Evolutionary conservation across 1,139 yeast genomes (phyloP).

Genomic region (Hansenula anomala): DNA sequence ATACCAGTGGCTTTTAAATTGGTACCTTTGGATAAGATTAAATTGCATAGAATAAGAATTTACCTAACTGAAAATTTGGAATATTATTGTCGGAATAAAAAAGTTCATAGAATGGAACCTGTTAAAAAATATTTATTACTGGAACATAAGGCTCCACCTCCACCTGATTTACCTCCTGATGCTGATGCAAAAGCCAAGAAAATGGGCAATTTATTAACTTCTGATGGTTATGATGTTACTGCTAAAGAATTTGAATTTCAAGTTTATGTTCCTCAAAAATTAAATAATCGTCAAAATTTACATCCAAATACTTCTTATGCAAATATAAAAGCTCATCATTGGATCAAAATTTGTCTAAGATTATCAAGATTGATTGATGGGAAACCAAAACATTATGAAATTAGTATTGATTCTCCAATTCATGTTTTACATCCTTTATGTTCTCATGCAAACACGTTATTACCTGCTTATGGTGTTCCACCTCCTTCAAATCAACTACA

Average conservation of each 20-base stretch:
- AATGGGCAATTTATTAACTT: slow-evolving; percentile 34
- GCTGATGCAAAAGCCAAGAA: slow-evolving; percentile 31
- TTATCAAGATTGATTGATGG: slow-evolving; percentile 58
- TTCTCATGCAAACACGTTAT: slow-evolving; percentile 67
- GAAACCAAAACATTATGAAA: slow-evolving; percentile 83
- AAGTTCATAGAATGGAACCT: slow-evolving; percentile 91
- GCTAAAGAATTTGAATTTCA: slow-evolving; percentile 77
- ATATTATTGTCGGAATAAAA: slow-evolving; percentile 78
- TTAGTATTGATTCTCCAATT: slow-evolving; percentile 87
- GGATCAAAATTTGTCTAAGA: slow-evolving; percentile 85
- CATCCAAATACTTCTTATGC: slow-evolving; percentile 83
- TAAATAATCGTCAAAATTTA: slow-evolving; percentile 45
- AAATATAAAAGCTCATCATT: slow-evolving; percentile 82
- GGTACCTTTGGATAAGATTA: slow-evolving; percentile 83
- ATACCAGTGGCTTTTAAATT: slow-evolving; percentile 81
- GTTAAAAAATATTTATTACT: slow-evolving; percentile 70
- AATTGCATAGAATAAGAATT: slow-evolving; percentile 78
- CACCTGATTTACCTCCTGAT: slow-evolving; percentile 25
- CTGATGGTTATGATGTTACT: slow-evolving; percentile 33
- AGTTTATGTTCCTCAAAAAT: slow-evolving; percentile 65
- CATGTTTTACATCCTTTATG: slow-evolving; percentile 57
- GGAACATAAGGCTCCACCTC: slow-evolving; percentile 65
- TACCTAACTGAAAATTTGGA: slow-evolving; percentile 86
- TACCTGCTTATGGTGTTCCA: slow-evolving; percentile 36
- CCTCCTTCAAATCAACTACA: slow-evolving; percentile 17